Base-by-base conservation (phyloP, 2,329 filamentous ascomycete genomes). In the Ophiostoma himal-ulmi region DNA sequence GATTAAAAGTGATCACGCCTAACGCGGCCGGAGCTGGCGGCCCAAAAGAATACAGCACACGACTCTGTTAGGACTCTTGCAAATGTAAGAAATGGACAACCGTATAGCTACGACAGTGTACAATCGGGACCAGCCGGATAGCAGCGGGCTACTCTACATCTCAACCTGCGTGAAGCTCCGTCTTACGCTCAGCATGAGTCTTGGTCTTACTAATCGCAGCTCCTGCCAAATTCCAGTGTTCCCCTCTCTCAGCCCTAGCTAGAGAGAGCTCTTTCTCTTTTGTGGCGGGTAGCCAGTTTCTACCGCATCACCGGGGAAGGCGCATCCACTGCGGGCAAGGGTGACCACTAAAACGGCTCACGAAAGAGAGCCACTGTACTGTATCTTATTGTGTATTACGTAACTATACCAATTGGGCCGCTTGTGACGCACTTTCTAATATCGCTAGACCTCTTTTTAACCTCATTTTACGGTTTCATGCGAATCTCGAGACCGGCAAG, bases 321-420 rank as follows among this genome's bases (percentile, higher is more conserved):
- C 5, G 62, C 62, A n/a, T 37, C 62, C 62, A 65, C 62, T 65
- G 34, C 22, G 17, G 10, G 26, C 26, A 34, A 30, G 20, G 36
- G 36, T n/a, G n/a, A 39, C 34, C 34, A 39, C 62, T 39, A 22
- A 39, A 65, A 22, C 62, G 7, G 57, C 57, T 62, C 3, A 11
- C 57, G 36, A 62, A 30, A 26, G 26, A 26, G 26, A 30, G 17
- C 57, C 62, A 26, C 62, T 13, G 62, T 22, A 65, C 41, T 41
- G 26, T 39, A 36, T 39, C 7, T 36, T 62, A 62, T 65, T 26
- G 26, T 39, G 62, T 39, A 39, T 36, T 62, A 62, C 17, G 57
- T 39, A 39, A 65, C 36, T 65, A 65, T 36, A 65, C 62, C 62
- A 39, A 17, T 62, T 62, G 26, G 57, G 11, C 57, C 26, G 57